These are phyloP conservation scores for Yamadazyma sp. DNA, from an alignment of 805 yeast species.

Conservation along the genomic window DNA sequence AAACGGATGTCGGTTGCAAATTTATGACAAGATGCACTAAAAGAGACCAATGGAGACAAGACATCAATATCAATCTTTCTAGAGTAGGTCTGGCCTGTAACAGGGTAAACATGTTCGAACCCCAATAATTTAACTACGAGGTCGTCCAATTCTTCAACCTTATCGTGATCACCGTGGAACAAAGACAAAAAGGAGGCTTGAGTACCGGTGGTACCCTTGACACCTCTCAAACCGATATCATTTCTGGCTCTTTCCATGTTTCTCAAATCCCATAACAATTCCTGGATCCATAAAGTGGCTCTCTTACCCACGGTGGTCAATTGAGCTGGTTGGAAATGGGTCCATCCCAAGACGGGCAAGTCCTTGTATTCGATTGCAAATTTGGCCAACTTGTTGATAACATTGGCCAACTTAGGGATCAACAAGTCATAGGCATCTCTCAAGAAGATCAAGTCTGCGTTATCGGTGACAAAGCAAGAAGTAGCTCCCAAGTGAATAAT, in stretches of 20 bases:
- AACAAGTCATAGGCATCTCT: slow-evolving; percentile 93
- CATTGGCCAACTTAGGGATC: slow-evolving; percentile 94
- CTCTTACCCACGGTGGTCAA: slow-evolving; percentile 98
- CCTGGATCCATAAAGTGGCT: slow-evolving; percentile 97
- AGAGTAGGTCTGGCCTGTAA: slow-evolving; percentile 98
- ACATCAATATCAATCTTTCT: slow-evolving; percentile 97
- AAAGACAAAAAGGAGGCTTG: slow-evolving; percentile 94
- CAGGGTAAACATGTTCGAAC: slow-evolving; percentile 92
- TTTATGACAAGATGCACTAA: slow-evolving; percentile 96
- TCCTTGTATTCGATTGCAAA: slow-evolving; percentile 93
- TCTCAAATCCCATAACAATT: slow-evolving; percentile 95
- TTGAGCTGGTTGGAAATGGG: slow-evolving; percentile 99
- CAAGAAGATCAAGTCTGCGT: slow-evolving; percentile 94
- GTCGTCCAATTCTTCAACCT: slow-evolving; percentile 89
- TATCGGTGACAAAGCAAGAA: slow-evolving; percentile 95
- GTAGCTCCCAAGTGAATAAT: slow-evolving; percentile 98
- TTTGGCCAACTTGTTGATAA: slow-evolving; percentile 82
- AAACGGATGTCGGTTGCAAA: slow-evolving; percentile 96
- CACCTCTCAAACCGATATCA: slow-evolving; percentile 95
- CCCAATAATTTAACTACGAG: slow-evolving; percentile 92
- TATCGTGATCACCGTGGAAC: slow-evolving; percentile 96
- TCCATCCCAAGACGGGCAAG: slow-evolving; percentile 97
- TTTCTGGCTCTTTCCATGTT: slow-evolving; percentile 94
- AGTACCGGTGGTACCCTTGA: slow-evolving; percentile 98
- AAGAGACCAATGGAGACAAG: slow-evolving; percentile 85